A percentile compares a stretch with the other conserved stretches of the same genome.
Conservation (phyloP, 2,329 filamentous ascomycete genomes). For the Aspergillus flavus region DNA sequence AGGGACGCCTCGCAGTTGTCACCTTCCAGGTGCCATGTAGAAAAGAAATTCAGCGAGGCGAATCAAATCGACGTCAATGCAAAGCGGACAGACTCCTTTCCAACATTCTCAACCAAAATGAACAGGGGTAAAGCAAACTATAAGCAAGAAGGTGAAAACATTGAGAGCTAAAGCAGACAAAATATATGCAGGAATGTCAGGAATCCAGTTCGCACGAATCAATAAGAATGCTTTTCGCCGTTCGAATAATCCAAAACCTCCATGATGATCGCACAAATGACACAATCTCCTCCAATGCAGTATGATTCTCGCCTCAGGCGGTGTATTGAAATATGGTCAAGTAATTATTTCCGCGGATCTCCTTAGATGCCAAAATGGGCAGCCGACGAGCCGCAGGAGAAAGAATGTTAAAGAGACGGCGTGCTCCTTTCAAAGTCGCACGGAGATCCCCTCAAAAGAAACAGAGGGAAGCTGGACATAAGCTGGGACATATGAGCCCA, state of each 20-base stretch:
- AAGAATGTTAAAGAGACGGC: neutral
- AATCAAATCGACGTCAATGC: neutral
- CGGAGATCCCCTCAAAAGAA: neutral
- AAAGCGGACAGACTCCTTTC: neutral
- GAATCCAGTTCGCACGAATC: constrained; percentile 1
- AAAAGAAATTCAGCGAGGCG: neutral
- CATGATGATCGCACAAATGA: constrained; percentile 14
- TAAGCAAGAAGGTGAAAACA: constrained; percentile 1
- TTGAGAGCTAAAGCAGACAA: neutral
- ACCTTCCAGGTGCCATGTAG: neutral
- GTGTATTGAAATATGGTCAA: constrained; percentile 5
- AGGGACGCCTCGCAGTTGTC: neutral
- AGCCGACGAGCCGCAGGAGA: neutral
- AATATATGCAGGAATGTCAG: neutral
- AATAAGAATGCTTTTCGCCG: constrained; percentile 12
- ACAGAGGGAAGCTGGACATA: neutral
- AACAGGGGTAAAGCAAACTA: neutral
- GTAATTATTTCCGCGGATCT: constrained; percentile 1
- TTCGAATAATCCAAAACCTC: constrained; percentile 11
- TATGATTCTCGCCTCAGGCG: constrained; percentile 11
- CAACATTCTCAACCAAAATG: neutral
- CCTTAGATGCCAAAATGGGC: neutral
- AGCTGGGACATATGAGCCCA: neutral
- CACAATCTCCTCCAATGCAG: constrained; percentile 12
- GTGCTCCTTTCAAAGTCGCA: neutral